Percentiles rank a stretch among this genome's conserved stretches.
Conservation (phyloP, 805 yeast species). For the Cyberlindnera maclurae region DNA sequence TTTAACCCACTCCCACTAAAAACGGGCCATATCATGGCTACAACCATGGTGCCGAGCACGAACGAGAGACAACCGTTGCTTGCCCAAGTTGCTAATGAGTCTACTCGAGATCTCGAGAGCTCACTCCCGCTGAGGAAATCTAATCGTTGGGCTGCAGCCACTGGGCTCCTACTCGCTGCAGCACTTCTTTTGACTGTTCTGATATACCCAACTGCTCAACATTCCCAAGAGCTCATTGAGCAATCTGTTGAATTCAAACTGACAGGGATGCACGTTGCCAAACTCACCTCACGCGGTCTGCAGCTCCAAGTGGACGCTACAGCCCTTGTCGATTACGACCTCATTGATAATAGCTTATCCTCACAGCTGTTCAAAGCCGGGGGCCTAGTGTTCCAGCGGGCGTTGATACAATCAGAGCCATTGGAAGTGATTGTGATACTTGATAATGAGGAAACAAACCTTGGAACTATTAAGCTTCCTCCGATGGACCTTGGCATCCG, state of each 20-base stretch:
- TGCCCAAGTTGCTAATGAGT: too few species aligned
- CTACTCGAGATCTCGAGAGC: too few species aligned
- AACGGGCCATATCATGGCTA: too few species aligned
- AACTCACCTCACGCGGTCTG: slow-evolving; percentile 27
- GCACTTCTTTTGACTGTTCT: too few species aligned
- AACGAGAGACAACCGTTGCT: too few species aligned
- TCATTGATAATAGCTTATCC: slow-evolving; percentile 22
- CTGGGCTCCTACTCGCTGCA: too few species aligned
- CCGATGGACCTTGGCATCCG: slow-evolving; percentile 28
- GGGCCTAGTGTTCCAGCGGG: slow-evolving; percentile 24
- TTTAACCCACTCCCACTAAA: too few species aligned
- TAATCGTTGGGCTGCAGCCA: too few species aligned
- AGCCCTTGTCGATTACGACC: slow-evolving; percentile 25
- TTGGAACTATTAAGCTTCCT: slow-evolving; percentile 27
- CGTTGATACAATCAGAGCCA: slow-evolving; percentile 25
- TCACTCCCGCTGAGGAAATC: too few species aligned
- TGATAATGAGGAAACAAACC: slow-evolving; percentile 15
- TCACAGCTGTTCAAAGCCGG: slow-evolving; percentile 26
- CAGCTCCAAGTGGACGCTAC: slow-evolving; percentile 27
- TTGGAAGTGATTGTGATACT: slow-evolving; percentile 24
- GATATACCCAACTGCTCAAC: slow-evolving; percentile 7
- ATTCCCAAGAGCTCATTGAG: slow-evolving; percentile 25
- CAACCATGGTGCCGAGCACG: too few species aligned
- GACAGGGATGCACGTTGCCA: slow-evolving; percentile 25
- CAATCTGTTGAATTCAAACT: slow-evolving; percentile 28